These are phyloP conservation scores for Cicer cuneatum DNA, from an alignment of 306 rosid species.

Conservation along the genomic window DNA sequence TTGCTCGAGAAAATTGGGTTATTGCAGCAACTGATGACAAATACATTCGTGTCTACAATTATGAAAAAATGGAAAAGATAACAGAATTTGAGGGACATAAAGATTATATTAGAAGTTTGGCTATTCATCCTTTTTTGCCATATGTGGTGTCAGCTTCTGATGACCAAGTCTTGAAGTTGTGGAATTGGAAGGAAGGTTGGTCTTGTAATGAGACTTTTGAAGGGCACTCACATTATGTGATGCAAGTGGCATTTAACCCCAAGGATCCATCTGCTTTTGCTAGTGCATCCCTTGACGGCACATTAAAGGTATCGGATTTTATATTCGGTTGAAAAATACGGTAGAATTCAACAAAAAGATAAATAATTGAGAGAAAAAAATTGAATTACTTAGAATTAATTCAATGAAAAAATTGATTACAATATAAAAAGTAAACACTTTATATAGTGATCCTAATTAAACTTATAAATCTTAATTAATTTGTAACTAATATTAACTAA, in stretches of 20 bases:
- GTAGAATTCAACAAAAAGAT: too few species aligned
- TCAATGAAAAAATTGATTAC: too few species aligned
- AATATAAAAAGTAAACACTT: too few species aligned
- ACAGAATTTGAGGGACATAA: constrained; percentile 61
- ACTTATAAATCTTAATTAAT: too few species aligned
- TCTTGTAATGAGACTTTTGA: constrained; percentile 49
- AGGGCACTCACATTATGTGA: constrained; percentile 74
- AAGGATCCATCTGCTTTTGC: constrained; percentile 50
- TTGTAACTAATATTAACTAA: too few species aligned
- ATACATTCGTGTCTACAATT: constrained; percentile 55
- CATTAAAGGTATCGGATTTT: constrained; percentile 50
- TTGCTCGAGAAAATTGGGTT: constrained; percentile 60
- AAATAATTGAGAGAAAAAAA: too few species aligned
- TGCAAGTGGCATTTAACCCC: constrained; percentile 66
- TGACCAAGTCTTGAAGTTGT: constrained; percentile 60
- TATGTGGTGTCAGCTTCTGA: constrained; percentile 66
- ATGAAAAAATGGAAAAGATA: constrained; percentile 50
- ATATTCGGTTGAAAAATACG: too few species aligned
- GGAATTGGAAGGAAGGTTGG: constrained; percentile 75
- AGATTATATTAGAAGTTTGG: constrained; percentile 66
- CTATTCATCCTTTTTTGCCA: constrained; percentile 64
- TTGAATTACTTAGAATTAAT: too few species aligned
- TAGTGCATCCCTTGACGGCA: constrained; percentile 67
- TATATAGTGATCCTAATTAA: too few species aligned
- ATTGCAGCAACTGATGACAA: constrained; percentile 61